A percentile compares a stretch with the other conserved stretches of the same genome.
phyloP scores from a whole-genome alignment of 83 land plant species.

The Thuja plicata region DNA sequence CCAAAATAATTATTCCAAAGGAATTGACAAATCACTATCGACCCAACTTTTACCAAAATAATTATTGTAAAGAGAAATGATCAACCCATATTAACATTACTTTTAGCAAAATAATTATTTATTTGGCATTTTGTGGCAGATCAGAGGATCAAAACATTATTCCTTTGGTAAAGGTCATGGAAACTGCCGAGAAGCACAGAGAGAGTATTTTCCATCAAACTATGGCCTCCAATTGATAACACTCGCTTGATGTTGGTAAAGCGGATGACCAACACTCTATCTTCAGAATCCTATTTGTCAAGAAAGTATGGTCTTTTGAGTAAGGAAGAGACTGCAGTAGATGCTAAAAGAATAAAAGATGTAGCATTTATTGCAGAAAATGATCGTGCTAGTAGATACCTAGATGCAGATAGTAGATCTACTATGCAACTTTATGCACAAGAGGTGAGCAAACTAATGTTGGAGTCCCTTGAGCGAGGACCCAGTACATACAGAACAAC shows the following conservation, averaged over 20 bases:
- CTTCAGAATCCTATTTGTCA: conserved; percentile 68
- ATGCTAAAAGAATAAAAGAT: conserved; percentile 78
- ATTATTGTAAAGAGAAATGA: no score
- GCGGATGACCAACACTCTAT: conserved; percentile 68
- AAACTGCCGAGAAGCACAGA: background rate
- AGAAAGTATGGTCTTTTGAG: conserved; percentile 69
- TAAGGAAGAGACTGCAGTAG: conserved; percentile 59
- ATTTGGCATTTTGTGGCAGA: background rate
- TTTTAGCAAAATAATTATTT: no score
- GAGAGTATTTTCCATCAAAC: conserved; percentile 36
- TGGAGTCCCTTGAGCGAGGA: conserved; percentile 73
- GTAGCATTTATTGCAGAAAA: conserved; percentile 64
- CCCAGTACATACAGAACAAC: conserved; percentile 14
- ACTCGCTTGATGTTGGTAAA: conserved; percentile 72
- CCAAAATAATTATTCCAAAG: no score
- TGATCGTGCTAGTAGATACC: conserved; percentile 51
- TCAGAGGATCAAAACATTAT: background rate
- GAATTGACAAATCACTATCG: no score
- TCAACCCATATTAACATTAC: no score
- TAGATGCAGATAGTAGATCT: conserved; percentile 75
- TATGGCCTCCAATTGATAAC: conserved; percentile 90
- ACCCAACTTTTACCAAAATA: background rate
- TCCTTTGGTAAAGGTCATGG: background rate
- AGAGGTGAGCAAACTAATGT: conserved; percentile 85
- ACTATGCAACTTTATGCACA: conserved; percentile 87